Percentiles rank a stretch among this genome's conserved stretches.
Conservation (phyloP, 805 yeast genomes). For the Saturnispora bothae region DNA sequence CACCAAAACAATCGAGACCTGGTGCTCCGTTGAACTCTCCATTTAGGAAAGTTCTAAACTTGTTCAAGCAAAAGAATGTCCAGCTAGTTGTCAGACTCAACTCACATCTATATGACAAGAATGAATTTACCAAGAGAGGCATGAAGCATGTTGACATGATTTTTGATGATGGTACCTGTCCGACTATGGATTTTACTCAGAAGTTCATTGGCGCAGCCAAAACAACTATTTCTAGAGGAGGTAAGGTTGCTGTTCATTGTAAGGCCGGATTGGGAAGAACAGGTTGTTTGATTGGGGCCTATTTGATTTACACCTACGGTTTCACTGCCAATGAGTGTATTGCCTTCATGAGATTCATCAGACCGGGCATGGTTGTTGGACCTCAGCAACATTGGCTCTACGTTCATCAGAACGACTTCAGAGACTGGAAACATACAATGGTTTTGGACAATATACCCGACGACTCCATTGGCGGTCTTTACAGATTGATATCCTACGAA, state of each 20-base stretch:
- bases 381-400: slow-evolving; percentile 99
- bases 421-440: slow-evolving; percentile 95
- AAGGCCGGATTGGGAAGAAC: slow-evolving; percentile 98
- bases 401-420: slow-evolving; percentile 87
- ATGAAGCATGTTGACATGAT: slow-evolving; percentile 92
- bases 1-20: slow-evolving; percentile 66
- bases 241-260: slow-evolving; percentile 97
- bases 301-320: slow-evolving; percentile 89
- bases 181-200: slow-evolving; percentile 85
- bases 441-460: slow-evolving; percentile 60
- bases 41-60: slow-evolving; percentile 70
- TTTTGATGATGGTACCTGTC: slow-evolving; percentile 97
- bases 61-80: slow-evolving; percentile 62
- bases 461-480: slow-evolving; percentile 56
- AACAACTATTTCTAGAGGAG: slow-evolving; percentile 73
- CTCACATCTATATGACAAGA: slow-evolving; percentile 79
- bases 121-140: slow-evolving; percentile 71
- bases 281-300: slow-evolving; percentile 96
- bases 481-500: slow-evolving; percentile 50
- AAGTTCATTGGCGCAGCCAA: slow-evolving; percentile 94
- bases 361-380: slow-evolving; percentile 99
- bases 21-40: slow-evolving; percentile 56
- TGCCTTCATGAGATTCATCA: slow-evolving; percentile 87
- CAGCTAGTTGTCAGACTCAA: slow-evolving; percentile 86
- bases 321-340: slow-evolving; percentile 96